These are phyloP conservation scores for Candida tallmaniae DNA, from an alignment of 805 yeast species.

Conservation along the genomic window DNA sequence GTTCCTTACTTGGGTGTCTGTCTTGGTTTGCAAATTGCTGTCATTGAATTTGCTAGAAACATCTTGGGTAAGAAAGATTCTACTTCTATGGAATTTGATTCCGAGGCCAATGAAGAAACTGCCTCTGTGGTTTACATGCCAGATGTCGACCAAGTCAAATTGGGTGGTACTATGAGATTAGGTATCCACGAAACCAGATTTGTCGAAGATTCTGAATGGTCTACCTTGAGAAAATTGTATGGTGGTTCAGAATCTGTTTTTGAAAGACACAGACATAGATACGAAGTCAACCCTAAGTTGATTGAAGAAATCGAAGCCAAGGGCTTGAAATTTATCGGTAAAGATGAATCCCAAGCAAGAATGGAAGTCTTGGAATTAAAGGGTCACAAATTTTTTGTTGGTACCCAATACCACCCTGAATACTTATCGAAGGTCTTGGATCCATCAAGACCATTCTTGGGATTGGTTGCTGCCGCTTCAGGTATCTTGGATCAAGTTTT, in stretches of 20 bases:
- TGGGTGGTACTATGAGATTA: constrained; percentile 99
- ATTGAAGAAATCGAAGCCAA: constrained; percentile 64
- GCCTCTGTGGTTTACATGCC: constrained; percentile 96
- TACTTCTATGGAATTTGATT: constrained; percentile 78
- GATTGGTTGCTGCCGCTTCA: constrained; percentile 90
- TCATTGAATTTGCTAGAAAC: constrained; percentile 85
- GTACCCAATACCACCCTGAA: constrained; percentile 98
- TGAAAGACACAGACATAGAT: constrained; percentile 98
- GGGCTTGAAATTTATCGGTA: constrained; percentile 89
- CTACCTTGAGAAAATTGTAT: constrained; percentile 71
- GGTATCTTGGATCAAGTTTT: constrained; percentile 73
- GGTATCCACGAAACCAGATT: constrained; percentile 91
- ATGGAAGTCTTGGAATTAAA: constrained; percentile 91
- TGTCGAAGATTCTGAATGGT: constrained; percentile 60
- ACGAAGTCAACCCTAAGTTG: constrained; percentile 89
- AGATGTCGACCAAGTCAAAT: constrained; percentile 88
- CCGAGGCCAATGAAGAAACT: constrained; percentile 52
- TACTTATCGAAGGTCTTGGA: constrained; percentile 93
- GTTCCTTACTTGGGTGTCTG: constrained; percentile 96
- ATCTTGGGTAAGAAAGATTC: constrained; percentile 66
- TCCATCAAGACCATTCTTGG: constrained; percentile 95
- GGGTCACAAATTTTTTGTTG: constrained; percentile 87
- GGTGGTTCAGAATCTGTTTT: constrained; percentile 63
- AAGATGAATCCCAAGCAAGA: constrained; percentile 83
- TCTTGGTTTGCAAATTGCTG: constrained; percentile 95